Base-by-base conservation (phyloP, 2,329 filamentous ascomycete species). In the Biscogniauxia mediterranea region DNA sequence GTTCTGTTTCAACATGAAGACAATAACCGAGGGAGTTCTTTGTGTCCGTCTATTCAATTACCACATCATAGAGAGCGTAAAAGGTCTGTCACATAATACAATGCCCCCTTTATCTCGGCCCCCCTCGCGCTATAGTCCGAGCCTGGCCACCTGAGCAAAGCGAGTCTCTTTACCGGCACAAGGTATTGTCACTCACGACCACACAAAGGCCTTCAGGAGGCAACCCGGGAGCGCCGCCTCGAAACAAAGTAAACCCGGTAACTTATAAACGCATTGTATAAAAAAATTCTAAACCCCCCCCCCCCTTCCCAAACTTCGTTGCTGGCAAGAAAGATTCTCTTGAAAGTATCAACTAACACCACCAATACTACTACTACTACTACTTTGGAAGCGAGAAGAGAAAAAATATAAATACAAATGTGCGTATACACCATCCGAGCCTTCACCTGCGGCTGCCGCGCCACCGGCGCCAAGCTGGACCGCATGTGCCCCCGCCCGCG, bases 371-470 rank as follows among this genome's bases (percentile, higher is more conserved):
- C 46, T 17, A 50, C n/a, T 25, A 59, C 51, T n/a, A n/a, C n/a
- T n/a, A n/a, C n/a, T n/a, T n/a, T n/a, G n/a, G n/a, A n/a, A n/a
- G n/a, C n/a, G n/a, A 42, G 7, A 54, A 19, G 52, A 54, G n/a
- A 62, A 32, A 38, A 28, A 54, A 15, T 28, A n/a, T 20, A 15
- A 59, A 13, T 19, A 11, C 51, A 56, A 23, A 63, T 69, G 68
- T 70, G 66, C 51, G 58, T 57, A 38, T 69, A 65, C 55, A 66
- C 61, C 0, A 61, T 67, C 17, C 61, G 51, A 9, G 66, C 64
- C 11, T 70, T 62, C 57, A 58, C 54, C 52, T 68, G 65, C 56
- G 64, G 67, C 23, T 69, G 67, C 54, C 60, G 61, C 23, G 61
- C 63, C 26, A 25, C 60, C 20, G 57, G 60, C 17, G 57, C 54